phyloP scores from a whole-genome alignment of 495 filamentous ascomycete genomes.

The Neurospora tetrasperma region DNA sequence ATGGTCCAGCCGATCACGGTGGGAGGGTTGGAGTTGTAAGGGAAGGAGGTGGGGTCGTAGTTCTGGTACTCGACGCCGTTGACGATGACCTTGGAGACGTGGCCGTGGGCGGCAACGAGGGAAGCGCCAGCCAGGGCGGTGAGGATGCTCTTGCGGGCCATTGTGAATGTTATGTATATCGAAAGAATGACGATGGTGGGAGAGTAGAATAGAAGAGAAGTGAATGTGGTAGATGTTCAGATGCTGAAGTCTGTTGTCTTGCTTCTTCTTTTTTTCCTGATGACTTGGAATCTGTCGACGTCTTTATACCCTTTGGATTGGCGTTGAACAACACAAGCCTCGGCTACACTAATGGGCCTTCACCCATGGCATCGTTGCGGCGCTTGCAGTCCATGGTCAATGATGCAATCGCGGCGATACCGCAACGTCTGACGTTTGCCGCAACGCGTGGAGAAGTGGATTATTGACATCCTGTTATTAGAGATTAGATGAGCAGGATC shows the following conservation, averaged over 20 bases:
- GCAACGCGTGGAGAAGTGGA: conserved; percentile 7
- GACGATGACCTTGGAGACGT: conserved; percentile 47
- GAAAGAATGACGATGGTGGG: neutral
- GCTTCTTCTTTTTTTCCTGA: neutral
- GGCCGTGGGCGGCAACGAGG: conserved; percentile 51
- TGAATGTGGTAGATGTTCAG: neutral
- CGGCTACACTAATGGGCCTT: neutral
- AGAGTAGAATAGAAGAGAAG: neutral
- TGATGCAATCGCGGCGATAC: neutral
- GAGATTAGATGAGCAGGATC: neutral
- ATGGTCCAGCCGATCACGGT: conserved; percentile 46
- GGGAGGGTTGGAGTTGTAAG: conserved; percentile 33
- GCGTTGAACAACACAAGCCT: neutral
- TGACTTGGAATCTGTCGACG: neutral
- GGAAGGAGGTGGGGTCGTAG: conserved; percentile 32
- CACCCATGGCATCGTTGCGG: neutral
- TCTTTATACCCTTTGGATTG: conserved; percentile 6
- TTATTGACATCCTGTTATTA: neutral
- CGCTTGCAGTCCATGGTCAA: neutral
- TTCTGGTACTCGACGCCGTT: conserved; percentile 43
- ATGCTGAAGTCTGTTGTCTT: conserved; percentile 1
- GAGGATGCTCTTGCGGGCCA: conserved; percentile 20
- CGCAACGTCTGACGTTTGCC: conserved; percentile 1
- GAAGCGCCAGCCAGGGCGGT: conserved; percentile 41
- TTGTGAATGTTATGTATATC: conserved; percentile 1